Percentiles rank a stretch among this genome's conserved stretches.
Evolutionary conservation across 306 rosid species (phyloP).

Genomic region (Citrullus amarus): DNA sequence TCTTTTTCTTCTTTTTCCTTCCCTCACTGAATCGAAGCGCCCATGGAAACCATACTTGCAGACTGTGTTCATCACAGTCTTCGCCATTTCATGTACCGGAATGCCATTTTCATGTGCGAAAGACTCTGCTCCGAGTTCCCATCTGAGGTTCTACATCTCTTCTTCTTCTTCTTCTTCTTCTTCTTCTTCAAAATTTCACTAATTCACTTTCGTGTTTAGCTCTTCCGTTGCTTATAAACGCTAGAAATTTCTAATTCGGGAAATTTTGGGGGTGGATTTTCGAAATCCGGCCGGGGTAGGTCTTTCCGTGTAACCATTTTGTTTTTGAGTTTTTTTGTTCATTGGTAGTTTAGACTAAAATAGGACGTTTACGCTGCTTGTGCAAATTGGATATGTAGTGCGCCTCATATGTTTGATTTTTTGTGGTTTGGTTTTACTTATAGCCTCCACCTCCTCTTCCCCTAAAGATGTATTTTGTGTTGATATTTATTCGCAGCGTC

Average conservation of each 20-base stretch:
- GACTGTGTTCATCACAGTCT: constrained; percentile 77
- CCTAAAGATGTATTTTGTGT: background rate
- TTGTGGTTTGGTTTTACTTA: background rate
- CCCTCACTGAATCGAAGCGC: constrained; percentile 14
- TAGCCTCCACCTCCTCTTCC: background rate
- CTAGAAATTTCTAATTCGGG: background rate
- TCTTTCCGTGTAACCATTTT: background rate
- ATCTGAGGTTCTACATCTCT: constrained; percentile 32
- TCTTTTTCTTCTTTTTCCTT: background rate
- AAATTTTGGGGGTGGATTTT: background rate
- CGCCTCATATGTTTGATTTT: background rate
- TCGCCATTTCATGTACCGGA: constrained; percentile 59
- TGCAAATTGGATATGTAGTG: background rate
- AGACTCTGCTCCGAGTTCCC: constrained; percentile 91
- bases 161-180: background rate
- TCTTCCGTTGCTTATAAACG: constrained; percentile 7
- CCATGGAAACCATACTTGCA: constrained; percentile 71
- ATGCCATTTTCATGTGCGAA: constrained; percentile 87
- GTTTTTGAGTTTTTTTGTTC: background rate
- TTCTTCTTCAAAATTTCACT: background rate
- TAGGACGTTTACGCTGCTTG: background rate
- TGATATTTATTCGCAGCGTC: background rate
- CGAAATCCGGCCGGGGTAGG: background rate
- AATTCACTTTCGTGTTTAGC: background rate
- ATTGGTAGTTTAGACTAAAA: background rate